phyloP scores from a whole-genome alignment of 805 yeast species.

The Maudiozyma pseudohumilis region DNA sequence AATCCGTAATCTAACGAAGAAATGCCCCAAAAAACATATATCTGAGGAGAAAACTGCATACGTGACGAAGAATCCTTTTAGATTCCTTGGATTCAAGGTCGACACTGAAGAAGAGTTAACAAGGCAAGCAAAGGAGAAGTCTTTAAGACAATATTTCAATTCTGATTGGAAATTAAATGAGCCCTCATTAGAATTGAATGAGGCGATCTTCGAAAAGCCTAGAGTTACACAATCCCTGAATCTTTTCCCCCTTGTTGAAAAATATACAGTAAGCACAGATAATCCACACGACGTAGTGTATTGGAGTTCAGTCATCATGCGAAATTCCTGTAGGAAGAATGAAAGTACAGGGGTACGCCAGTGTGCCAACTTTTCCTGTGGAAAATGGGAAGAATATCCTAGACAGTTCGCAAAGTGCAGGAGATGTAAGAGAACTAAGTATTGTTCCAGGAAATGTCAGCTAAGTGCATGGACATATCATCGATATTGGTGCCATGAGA shows the following conservation, averaged over 20 bases:
- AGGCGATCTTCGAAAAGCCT: conserved; percentile 27
- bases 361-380: conserved; percentile 89
- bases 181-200: conserved; percentile 26
- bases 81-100: neutral
- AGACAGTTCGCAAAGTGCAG: conserved; percentile 71
- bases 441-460: conserved; percentile 89
- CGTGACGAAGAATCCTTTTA: neutral
- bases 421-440: conserved; percentile 88
- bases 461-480: conserved; percentile 86
- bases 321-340: conserved; percentile 89
- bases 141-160: conserved; percentile 2
- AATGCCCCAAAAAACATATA: neutral
- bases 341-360: conserved; percentile 83
- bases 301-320: conserved; percentile 97
- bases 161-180: conserved; percentile 38
- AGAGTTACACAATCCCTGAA: conserved; percentile 44
- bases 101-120: neutral
- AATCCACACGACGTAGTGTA: conserved; percentile 76
- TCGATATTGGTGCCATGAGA: conserved; percentile 80
- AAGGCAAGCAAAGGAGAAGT: neutral
- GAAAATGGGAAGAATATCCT: conserved; percentile 86
- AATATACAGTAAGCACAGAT: conserved; percentile 59
- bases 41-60: neutral
- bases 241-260: conserved; percentile 84
- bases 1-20: conserved; percentile 6